These are phyloP conservation scores for Cladosporium halotolerans DNA, from an alignment of 2,329 filamentous ascomycete genomes.

Conservation along the genomic window DNA sequence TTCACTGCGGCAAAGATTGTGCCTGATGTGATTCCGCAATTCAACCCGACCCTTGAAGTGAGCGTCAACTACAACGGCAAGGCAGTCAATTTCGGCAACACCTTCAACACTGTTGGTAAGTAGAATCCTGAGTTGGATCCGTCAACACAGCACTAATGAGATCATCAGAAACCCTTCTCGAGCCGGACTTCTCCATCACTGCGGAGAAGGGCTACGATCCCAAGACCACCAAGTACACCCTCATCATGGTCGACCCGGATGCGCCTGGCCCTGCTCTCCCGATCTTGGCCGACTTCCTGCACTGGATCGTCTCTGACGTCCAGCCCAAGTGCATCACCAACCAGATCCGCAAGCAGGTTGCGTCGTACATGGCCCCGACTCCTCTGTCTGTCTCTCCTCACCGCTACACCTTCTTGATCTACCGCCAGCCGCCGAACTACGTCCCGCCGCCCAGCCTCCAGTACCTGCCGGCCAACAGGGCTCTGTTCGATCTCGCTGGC, in stretches of 20 bases:
- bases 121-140: neutral
- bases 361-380: conserved; percentile 16
- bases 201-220: conserved; percentile 18
- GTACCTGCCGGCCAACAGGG: conserved; percentile 14
- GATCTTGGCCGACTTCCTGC: conserved; percentile 17
- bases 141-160: neutral
- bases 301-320: conserved; percentile 18
- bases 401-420: conserved; percentile 21
- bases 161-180: conserved; percentile 15
- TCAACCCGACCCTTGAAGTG: conserved; percentile 14
- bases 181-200: conserved; percentile 20
- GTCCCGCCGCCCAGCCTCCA: conserved; percentile 14
- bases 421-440: conserved; percentile 21
- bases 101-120: conserved; percentile 18
- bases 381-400: conserved; percentile 17
- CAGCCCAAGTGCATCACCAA: conserved; percentile 20
- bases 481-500: conserved; percentile 18
- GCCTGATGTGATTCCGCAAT: conserved; percentile 18
- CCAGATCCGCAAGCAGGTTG: conserved; percentile 15
- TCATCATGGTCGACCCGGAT: conserved; percentile 24
- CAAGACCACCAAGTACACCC: conserved; percentile 21
- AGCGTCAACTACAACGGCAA: conserved; percentile 17
- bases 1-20: conserved; percentile 17
- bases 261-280: conserved; percentile 17
- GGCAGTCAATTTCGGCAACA: conserved; percentile 19